Evolutionary conservation across 768 basidiomycete species (phyloP), one percentile per base, ranked within the genome.

Genomic region (Favolaschia claudopus): DNA sequence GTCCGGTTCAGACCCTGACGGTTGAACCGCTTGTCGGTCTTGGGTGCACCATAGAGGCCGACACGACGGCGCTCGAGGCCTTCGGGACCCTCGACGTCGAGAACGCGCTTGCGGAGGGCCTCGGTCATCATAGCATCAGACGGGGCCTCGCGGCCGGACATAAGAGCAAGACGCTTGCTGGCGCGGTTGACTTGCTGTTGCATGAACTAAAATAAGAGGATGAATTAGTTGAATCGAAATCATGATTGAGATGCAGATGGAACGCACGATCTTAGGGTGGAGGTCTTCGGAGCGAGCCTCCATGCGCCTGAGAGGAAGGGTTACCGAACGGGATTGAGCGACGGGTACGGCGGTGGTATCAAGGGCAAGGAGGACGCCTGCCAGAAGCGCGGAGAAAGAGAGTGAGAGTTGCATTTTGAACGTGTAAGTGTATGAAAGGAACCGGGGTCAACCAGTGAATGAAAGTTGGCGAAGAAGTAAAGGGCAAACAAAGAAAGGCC

Each of bases 171-270:
- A 49, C 91, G 88, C 55, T 79, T 81, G 51, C 83, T 74, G 49
- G 82, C 79, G 46, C 85, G 86, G 72, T 91, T 92, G 60, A 89
- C 82, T 66, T 87, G 80, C 72, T 89, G 91, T 71, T 92, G 89
- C 31, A 87, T 73, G 40, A 82, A 71, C 91, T 93, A 67, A 25
- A 44, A 20, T 15, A 24, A 38, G 57, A 24, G 20, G 29, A 39
- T 27, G 31, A 22, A 57, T 31, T 49, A 39, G 50, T 42, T 19
- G 33, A 10, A 42, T 45, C 4, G 12, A 52, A 22, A 3, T 27
- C 27, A 33, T 27, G 36, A 33, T 9, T 33, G 39, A 36, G 22
- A 28, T 34, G 53, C 25, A 34, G 24, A 51, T 34, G 17, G 31
- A 54, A 73, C 77, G 28, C 59, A 80, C 80, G 40, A 82, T 73